Evolutionary conservation across 2,329 filamentous ascomycete genomes (phyloP).

Genomic region (Beauveria caledonica): DNA sequence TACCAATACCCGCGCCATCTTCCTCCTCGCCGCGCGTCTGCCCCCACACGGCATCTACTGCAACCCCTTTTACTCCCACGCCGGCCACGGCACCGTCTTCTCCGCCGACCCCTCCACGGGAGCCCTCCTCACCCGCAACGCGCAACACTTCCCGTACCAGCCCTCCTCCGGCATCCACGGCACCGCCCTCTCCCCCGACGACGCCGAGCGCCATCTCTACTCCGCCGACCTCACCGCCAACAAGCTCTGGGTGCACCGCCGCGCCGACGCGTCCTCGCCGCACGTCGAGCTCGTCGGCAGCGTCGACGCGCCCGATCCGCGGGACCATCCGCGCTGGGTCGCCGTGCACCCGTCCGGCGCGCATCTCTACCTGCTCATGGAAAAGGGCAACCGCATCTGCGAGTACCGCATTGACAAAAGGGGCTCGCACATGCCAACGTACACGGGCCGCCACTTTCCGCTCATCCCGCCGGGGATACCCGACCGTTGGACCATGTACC

Average conservation of each 20-base stretch:
- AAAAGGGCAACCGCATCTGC: conserved; percentile 76
- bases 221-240: conserved; percentile 71
- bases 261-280: conserved; percentile 35
- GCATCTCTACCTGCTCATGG: conserved; percentile 82
- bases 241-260: conserved; percentile 78
- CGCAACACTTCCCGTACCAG: conserved; percentile 68
- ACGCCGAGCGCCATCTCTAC: conserved; percentile 65
- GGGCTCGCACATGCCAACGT: conserved; percentile 62
- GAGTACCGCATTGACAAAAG: conserved; percentile 71
- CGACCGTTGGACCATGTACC: conserved; percentile 56
- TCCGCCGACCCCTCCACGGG: conserved; percentile 45
- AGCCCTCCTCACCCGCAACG: conserved; percentile 47
- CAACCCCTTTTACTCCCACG: conserved; percentile 84
- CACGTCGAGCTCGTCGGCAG: conserved; percentile 59
- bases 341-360: conserved; percentile 71
- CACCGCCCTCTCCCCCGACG: conserved; percentile 70
- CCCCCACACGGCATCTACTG: conserved; percentile 78
- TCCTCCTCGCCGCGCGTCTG: conserved; percentile 70
- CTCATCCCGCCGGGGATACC: conserved; percentile 68
- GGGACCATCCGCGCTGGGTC: conserved; percentile 82
- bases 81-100: conserved; percentile 74
- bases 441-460: conserved; percentile 68
- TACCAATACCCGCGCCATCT: conserved; percentile 83
- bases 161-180: conserved; percentile 67
- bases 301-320: conserved; percentile 59